Evolutionary conservation across 805 yeast genomes (phyloP).

Genomic region (Nakazawaea ishiwadae): DNA sequence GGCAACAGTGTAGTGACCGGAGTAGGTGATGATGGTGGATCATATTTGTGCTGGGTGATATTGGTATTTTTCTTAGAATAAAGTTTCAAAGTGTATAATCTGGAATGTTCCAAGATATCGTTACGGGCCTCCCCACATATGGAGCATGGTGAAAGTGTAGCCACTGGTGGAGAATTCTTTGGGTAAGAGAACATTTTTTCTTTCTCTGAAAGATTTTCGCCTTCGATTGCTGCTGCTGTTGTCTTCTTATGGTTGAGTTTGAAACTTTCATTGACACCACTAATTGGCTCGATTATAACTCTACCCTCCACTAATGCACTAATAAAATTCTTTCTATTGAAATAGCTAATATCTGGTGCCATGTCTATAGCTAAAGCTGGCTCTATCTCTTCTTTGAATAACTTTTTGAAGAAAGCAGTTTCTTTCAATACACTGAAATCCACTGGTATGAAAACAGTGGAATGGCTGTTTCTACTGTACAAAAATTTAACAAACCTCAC

Average conservation of each 20-base stretch:
- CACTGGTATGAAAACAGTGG: slow-evolving; percentile 11
- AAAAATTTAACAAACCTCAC: slow-evolving; percentile 29
- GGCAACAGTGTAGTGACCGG: slow-evolving; percentile 7
- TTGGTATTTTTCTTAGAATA: slow-evolving; percentile 21
- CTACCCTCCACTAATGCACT: slow-evolving; percentile 71
- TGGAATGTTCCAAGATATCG: slow-evolving; percentile 69
- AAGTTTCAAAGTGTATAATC: slow-evolving; percentile 65
- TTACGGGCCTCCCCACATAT: slow-evolving; percentile 78
- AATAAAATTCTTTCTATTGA: slow-evolving; percentile 58
- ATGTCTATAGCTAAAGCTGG: slow-evolving; percentile 60
- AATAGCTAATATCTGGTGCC: slow-evolving; percentile 62
- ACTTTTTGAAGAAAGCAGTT: slow-evolving; percentile 55
- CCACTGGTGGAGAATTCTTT: slow-evolving; percentile 59
- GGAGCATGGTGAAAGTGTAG: slow-evolving; percentile 70
- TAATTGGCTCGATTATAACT: slow-evolving; percentile 80
- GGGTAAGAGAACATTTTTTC: slow-evolving; percentile 40
- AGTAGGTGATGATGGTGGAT: slow-evolving; percentile 13
- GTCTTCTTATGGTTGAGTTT: slow-evolving; percentile 29
- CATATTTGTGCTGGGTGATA: slow-evolving; percentile 13
- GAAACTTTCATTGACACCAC: slow-evolving; percentile 75
- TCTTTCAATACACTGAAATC: slow-evolving; percentile 32
- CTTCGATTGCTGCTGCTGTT: no score
- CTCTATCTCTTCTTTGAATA: slow-evolving; percentile 76
- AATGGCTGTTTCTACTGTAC: slow-evolving; percentile 8
- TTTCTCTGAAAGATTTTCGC: slow-evolving; percentile 18